Conservation (phyloP, 2,329 filamentous ascomycete genomes). For the Lachnellula willkommii region DNA sequence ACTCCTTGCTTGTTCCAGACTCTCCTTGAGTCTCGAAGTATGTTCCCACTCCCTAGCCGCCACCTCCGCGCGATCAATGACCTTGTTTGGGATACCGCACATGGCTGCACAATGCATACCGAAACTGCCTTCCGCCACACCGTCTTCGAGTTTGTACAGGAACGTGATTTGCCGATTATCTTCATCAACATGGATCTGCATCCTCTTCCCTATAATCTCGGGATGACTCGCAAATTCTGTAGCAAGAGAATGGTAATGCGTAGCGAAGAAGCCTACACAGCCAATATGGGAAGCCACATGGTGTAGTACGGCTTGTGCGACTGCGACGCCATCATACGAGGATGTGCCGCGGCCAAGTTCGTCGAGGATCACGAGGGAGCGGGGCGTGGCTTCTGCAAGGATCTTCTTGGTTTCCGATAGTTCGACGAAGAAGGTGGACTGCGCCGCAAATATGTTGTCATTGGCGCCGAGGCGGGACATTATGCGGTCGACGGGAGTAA, state of each 20-base stretch:
- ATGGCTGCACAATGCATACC: slow-evolving; percentile 99
- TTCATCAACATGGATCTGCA: slow-evolving; percentile 93
- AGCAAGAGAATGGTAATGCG: slow-evolving; percentile 91
- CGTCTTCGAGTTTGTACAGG: slow-evolving; percentile 86
- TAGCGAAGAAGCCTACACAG: slow-evolving; percentile 93
- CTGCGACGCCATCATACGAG: slow-evolving; percentile 93
- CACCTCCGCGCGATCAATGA: slow-evolving; percentile 81
- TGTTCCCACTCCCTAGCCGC: slow-evolving; percentile 94
- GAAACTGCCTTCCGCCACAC: slow-evolving; percentile 92
- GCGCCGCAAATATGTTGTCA: slow-evolving; percentile 97
- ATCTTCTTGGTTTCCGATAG: slow-evolving; percentile 98
- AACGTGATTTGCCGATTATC: slow-evolving; percentile 85
- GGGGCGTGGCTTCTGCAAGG: slow-evolving; percentile 83
- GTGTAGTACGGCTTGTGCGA: slow-evolving; percentile 95
- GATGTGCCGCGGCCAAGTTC: slow-evolving; percentile 92
- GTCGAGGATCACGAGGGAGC: slow-evolving; percentile 92
- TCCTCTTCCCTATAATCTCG: slow-evolving; percentile 78
- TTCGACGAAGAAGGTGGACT: slow-evolving; percentile 98
- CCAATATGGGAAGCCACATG: slow-evolving; percentile 91
- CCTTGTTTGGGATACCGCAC: slow-evolving; percentile 82
- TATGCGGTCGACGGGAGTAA: slow-evolving; percentile 93
- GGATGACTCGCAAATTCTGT: slow-evolving; percentile 87
- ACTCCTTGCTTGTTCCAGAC: slow-evolving; percentile 71
- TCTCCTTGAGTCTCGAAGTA: slow-evolving; percentile 84
- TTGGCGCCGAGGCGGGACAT: slow-evolving; percentile 98